Conservation (phyloP, 306 rosid species). For the Trifolium subterraneum region DNA sequence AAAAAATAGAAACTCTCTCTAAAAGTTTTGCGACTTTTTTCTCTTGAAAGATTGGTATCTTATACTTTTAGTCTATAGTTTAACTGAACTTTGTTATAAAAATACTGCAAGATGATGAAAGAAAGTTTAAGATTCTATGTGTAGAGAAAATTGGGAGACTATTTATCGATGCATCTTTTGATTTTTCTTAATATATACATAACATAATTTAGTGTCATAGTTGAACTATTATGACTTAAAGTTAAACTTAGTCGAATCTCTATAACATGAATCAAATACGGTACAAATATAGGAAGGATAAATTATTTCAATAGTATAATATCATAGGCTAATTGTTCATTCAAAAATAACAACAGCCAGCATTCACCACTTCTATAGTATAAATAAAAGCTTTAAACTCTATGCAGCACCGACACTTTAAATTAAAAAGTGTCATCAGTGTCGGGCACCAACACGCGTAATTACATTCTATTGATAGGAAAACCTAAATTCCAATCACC, state of each 20-base stretch:
- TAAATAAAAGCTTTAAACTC: neutral
- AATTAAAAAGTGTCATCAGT: neutral
- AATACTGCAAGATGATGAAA: slow-evolving; percentile 65
- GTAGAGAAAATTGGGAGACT: slow-evolving; percentile 48
- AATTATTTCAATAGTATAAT: too few relatives aligned
- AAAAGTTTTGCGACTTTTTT: too few relatives aligned
- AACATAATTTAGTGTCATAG: slow-evolving; percentile 33
- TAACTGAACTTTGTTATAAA: slow-evolving; percentile 27
- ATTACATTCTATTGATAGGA: slow-evolving; percentile 32
- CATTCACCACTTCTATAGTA: slow-evolving; percentile 21
- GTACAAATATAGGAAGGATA: neutral
- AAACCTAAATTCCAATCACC: slow-evolving; percentile 8
- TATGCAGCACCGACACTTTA: too few relatives aligned
- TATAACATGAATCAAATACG: neutral
- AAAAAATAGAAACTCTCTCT: too few relatives aligned
- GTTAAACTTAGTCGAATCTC: too few relatives aligned
- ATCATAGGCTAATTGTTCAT: slow-evolving; percentile 5
- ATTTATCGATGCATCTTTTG: slow-evolving; percentile 37
- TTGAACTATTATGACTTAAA: neutral
- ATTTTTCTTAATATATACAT: slow-evolving; percentile 50
- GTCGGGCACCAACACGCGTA: neutral
- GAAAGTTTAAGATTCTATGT: slow-evolving; percentile 43
- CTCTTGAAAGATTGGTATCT: too few relatives aligned
- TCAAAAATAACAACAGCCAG: slow-evolving; percentile 26
- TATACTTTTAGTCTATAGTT: too few relatives aligned